Conservation (phyloP, 352 stramenopile species). For the Elongisporangium prolatum region DNA sequence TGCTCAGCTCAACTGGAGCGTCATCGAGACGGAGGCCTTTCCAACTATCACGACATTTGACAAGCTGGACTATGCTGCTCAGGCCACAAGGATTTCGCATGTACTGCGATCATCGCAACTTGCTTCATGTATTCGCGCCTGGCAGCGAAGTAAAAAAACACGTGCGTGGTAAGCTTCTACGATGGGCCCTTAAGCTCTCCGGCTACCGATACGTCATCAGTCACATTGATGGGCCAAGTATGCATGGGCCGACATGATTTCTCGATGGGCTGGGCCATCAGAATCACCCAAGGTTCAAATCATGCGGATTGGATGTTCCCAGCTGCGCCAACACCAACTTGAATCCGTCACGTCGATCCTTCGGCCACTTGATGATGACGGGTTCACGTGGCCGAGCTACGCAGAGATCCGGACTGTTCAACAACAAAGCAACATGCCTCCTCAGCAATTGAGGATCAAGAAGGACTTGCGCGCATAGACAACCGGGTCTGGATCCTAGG, state of each 20-base stretch:
- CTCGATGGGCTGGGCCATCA: too few relatives aligned
- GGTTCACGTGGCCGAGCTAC: too few relatives aligned
- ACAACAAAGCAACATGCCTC: too few relatives aligned
- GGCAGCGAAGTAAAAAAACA: constrained; percentile 10
- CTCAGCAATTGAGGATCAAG: too few relatives aligned
- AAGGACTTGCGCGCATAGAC: too few relatives aligned
- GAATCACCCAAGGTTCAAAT: too few relatives aligned
- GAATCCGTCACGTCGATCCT: too few relatives aligned
- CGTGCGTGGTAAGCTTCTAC: constrained; percentile 11
- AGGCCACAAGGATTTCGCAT: constrained; percentile 5
- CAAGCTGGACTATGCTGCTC: constrained; percentile 13
- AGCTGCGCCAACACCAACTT: too few relatives aligned
- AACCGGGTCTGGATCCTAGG: too few relatives aligned
- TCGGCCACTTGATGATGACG: too few relatives aligned
- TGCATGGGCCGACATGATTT: background rate
- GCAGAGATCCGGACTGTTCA: too few relatives aligned
- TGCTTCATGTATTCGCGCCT: constrained; percentile 17
- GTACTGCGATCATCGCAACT: constrained; percentile 19
- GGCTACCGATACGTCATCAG: constrained; percentile 14
- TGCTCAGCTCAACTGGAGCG: constrained; percentile 6
- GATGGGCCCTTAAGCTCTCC: constrained; percentile 11
- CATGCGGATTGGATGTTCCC: too few relatives aligned
- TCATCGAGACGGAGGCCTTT: constrained; percentile 18
- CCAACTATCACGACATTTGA: constrained; percentile 6
- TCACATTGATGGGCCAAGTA: background rate